Evolutionary conservation across 306 rosid species (phyloP).

Genomic region (Quercus berberidifolia): DNA sequence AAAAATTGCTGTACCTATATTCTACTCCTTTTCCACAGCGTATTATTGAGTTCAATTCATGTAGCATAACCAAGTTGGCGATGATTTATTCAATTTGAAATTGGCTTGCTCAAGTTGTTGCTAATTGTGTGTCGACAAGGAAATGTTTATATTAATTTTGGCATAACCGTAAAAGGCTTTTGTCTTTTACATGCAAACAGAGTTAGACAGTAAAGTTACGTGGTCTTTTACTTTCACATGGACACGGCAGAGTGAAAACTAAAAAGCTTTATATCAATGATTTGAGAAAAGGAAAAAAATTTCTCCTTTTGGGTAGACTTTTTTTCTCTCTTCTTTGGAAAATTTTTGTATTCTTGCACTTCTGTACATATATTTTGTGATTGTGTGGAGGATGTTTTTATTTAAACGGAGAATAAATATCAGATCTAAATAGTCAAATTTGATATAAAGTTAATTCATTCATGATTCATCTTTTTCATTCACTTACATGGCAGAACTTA

Average conservation of each 20-base stretch:
- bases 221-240: background rate
- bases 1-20: too few species aligned
- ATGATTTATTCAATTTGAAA: background rate
- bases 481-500: too few species aligned
- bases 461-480: background rate
- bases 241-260: background rate
- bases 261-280: background rate
- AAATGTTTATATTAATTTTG: background rate
- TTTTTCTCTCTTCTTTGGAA: background rate
- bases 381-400: background rate
- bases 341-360: background rate
- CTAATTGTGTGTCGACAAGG: background rate
- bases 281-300: background rate
- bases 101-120: constrained; percentile 8
- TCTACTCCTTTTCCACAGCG: background rate
- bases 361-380: background rate
- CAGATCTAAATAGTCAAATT: background rate
- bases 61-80: background rate
- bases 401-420: background rate
- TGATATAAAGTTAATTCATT: background rate
- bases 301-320: background rate
- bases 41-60: background rate
- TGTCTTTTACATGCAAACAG: constrained; percentile 10
- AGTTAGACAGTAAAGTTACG: background rate
- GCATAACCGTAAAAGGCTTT: background rate